Percentiles rank a stretch among this genome's conserved stretches.
Conservation (phyloP, 257 asterid genomes). For the Petrea volubilis region DNA sequence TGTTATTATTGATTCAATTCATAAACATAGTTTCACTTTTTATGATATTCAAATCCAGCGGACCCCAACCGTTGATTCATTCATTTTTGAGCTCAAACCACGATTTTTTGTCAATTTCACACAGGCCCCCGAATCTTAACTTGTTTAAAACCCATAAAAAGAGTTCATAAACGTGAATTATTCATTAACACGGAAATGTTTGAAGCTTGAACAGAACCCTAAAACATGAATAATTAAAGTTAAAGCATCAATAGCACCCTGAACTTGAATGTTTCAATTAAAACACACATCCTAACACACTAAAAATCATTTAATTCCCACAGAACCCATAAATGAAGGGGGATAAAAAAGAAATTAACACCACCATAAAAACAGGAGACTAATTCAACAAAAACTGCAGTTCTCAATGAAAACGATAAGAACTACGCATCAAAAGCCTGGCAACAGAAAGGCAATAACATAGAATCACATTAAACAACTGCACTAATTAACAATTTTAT, state of each 20-base stretch:
- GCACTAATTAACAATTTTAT: neutral
- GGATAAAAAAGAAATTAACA: neutral
- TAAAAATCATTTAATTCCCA: neutral
- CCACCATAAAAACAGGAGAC: neutral
- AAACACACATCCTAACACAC: neutral
- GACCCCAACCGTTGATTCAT: too few species aligned
- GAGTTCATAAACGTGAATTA: neutral
- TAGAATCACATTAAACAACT: neutral
- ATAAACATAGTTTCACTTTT: too few species aligned
- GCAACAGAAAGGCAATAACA: neutral
- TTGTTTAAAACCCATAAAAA: neutral
- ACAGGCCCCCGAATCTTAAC: too few species aligned
- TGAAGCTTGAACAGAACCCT: neutral
- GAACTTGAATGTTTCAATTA: neutral
- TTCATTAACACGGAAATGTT: neutral
- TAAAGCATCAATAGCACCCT: neutral
- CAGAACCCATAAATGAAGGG: neutral
- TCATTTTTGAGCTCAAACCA: too few species aligned
- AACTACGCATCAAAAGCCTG: neutral
- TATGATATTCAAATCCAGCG: too few species aligned
- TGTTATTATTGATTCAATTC: too few species aligned
- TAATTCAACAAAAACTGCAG: slow-evolving; percentile 1
- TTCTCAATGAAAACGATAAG: neutral
- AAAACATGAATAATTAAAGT: neutral
- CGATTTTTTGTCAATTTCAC: too few species aligned